phyloP scores from a whole-genome alignment of 73 alveolate genomes.

The Stentor coeruleus region DNA sequence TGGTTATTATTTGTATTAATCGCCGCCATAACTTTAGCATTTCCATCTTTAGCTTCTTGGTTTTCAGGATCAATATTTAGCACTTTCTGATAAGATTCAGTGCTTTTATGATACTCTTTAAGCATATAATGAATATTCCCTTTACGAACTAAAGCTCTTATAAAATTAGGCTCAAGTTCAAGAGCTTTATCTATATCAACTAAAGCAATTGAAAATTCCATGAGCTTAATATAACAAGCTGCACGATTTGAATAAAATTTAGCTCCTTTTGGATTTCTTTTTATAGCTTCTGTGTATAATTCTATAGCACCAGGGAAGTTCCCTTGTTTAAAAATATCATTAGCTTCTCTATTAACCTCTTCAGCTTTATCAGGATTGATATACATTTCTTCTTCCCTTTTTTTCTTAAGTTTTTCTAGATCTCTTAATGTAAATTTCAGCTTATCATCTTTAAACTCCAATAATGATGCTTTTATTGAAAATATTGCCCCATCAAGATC shows the following conservation, averaged over 20 bases:
- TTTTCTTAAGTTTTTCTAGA: constrained; percentile 71
- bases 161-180: constrained; percentile 77
- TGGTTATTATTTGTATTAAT: constrained; percentile 66
- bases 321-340: constrained; percentile 73
- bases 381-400: constrained; percentile 65
- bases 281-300: constrained; percentile 84
- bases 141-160: constrained; percentile 82
- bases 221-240: constrained; percentile 73
- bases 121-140: constrained; percentile 75
- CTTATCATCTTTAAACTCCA: constrained; percentile 69
- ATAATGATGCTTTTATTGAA: constrained; percentile 57
- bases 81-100: constrained; percentile 78
- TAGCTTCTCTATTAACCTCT: constrained; percentile 82
- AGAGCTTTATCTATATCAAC: constrained; percentile 81
- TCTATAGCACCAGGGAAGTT: constrained; percentile 88
- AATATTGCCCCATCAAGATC: constrained; percentile 67
- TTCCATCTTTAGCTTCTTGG: constrained; percentile 67
- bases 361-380: constrained; percentile 89
- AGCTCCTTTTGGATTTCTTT: constrained; percentile 82
- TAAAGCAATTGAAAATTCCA: constrained; percentile 85
- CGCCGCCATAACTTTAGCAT: constrained; percentile 61
- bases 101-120: constrained; percentile 92
- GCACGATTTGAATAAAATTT: constrained; percentile 88
- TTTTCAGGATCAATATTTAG: constrained; percentile 77
- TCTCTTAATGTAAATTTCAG: constrained; percentile 70